phyloP scores from a whole-genome alignment of 2,329 filamentous ascomycete genomes.

The Chrysosporium keratinophilum region DNA sequence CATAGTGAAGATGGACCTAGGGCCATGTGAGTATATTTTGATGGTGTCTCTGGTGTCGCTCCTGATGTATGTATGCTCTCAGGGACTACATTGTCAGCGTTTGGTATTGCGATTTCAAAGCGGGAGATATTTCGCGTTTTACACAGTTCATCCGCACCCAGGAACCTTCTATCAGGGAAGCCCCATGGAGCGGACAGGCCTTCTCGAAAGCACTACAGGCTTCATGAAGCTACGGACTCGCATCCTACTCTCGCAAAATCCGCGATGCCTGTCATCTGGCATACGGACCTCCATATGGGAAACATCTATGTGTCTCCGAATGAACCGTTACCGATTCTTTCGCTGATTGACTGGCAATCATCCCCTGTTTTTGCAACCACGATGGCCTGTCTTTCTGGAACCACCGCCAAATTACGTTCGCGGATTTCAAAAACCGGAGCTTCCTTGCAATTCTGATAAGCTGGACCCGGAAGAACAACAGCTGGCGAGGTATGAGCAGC shows the following conservation, averaged over 20 bases:
- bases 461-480: conserved; percentile 6
- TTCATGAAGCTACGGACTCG: background rate
- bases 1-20: no score
- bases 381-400: conserved; percentile 13
- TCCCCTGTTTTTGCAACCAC: conserved; percentile 21
- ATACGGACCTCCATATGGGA: conserved; percentile 32
- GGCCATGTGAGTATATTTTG: conserved; percentile 2
- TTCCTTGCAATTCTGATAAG: conserved; percentile 19
- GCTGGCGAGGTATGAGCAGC: background rate
- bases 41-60: no score
- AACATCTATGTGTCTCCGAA: conserved; percentile 30
- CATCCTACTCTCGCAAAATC: background rate
- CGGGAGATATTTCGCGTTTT: conserved; percentile 2
- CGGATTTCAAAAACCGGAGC: conserved; percentile 20
- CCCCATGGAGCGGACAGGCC: background rate
- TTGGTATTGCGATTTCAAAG: conserved; percentile 6
- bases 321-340: conserved; percentile 16
- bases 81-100: background rate
- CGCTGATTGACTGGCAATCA: conserved; percentile 37
- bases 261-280: conserved; percentile 24
- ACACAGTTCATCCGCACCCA: background rate
- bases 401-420: conserved; percentile 19
- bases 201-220: background rate
- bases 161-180: conserved; percentile 6
- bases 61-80: background rate